A percentile compares a stretch with the other conserved stretches of the same genome.
These are phyloP conservation scores for Zasmidium cellare DNA, from an alignment of 2,329 filamentous ascomycete species.

Conservation along the genomic window DNA sequence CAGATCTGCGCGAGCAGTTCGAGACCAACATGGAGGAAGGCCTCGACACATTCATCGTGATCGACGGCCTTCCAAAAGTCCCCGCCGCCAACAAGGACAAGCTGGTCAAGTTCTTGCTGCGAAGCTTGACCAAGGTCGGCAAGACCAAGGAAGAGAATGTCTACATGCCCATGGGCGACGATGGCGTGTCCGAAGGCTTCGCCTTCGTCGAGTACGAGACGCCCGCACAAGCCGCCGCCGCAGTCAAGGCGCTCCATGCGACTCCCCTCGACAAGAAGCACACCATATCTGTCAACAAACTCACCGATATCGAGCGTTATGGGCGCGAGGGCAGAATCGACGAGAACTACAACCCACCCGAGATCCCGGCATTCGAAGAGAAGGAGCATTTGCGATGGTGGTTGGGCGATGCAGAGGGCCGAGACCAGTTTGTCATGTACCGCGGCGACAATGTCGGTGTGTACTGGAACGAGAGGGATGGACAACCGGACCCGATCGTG, in stretches of 20 bases:
- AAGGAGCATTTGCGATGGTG: constrained; percentile 95
- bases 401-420: constrained; percentile 82
- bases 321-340: constrained; percentile 91
- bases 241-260: constrained; percentile 83
- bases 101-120: constrained; percentile 92
- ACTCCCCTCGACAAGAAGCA: constrained; percentile 95
- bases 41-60: constrained; percentile 91
- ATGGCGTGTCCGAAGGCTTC: constrained; percentile 84
- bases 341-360: constrained; percentile 81
- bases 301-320: constrained; percentile 96
- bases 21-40: constrained; percentile 95
- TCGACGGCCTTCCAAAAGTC: constrained; percentile 90
- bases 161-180: constrained; percentile 89
- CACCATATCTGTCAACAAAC: constrained; percentile 92
- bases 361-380: constrained; percentile 81
- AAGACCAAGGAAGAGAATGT: constrained; percentile 83
- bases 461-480: constrained; percentile 98
- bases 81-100: constrained; percentile 89
- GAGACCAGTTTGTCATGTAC: constrained; percentile 96
- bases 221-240: constrained; percentile 82
- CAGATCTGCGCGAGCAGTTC: constrained; percentile 86
- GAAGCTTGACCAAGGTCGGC: constrained; percentile 86
- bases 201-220: constrained; percentile 97
- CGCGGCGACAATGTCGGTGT: constrained; percentile 88
- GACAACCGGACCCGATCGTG: constrained; percentile 81